A percentile compares a stretch with the other conserved stretches of the same genome.
Conservation (phyloP, 176 grass and related monocot genomes). For the Alloteropsis semialata region DNA sequence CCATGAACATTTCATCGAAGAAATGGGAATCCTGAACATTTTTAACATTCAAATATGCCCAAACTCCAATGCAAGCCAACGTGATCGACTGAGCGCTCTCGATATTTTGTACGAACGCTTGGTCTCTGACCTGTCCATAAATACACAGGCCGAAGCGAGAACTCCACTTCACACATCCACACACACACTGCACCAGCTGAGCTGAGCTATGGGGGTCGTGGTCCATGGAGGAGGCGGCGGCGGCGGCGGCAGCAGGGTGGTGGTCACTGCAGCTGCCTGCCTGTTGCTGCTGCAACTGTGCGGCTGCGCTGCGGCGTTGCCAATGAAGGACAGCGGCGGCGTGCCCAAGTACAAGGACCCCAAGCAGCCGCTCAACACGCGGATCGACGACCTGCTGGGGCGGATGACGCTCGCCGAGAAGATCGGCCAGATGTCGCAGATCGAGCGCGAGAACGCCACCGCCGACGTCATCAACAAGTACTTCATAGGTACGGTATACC, state of each 20-base stretch:
- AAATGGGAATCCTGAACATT: background rate
- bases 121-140: background rate
- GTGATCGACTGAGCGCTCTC: background rate
- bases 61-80: background rate
- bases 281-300: background rate
- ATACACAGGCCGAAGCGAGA: background rate
- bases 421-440: slow-evolving; percentile 67
- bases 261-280: background rate
- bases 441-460: slow-evolving; percentile 56
- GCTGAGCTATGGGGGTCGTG: background rate
- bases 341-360: slow-evolving; percentile 34
- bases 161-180: background rate
- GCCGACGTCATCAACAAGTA: slow-evolving; percentile 42
- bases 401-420: slow-evolving; percentile 61
- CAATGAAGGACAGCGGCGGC: background rate
- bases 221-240: no score
- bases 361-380: slow-evolving; percentile 27
- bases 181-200: background rate
- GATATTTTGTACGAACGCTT: background rate
- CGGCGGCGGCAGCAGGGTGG: no score
- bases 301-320: background rate
- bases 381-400: slow-evolving; percentile 40
- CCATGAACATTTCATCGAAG: no score
- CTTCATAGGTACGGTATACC: slow-evolving; percentile 42
- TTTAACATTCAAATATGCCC: background rate